Conservation (phyloP, 148 eudicot species). For the Diospyros lotus region DNA sequence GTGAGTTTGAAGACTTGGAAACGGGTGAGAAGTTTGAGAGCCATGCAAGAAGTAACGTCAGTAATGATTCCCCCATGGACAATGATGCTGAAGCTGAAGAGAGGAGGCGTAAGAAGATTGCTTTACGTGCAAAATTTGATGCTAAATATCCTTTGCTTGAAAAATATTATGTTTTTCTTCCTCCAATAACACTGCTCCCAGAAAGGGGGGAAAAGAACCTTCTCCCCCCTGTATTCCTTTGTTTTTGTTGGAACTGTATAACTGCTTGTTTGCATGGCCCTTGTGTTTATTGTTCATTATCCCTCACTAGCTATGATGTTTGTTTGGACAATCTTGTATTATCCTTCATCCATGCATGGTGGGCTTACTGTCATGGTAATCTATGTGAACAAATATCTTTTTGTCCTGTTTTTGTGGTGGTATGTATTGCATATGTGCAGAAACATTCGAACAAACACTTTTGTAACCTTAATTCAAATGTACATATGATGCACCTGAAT, state of each 20-base stretch:
- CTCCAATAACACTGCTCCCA: no score
- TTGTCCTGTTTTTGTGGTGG: not conserved
- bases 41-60: constrained; percentile 17
- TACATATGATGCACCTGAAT: constrained; percentile 55
- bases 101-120: constrained; percentile 77
- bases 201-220: no score
- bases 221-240: no score
- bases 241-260: no score
- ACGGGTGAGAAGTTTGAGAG: constrained; percentile 53
- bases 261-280: no score
- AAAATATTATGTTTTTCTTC: not conserved
- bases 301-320: not conserved
- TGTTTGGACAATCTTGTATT: constrained; percentile 8
- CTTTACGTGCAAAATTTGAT: constrained; percentile 90
- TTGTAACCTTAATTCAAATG: constrained; percentile 52
- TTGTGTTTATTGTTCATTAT: no score
- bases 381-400: not conserved
- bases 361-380: not conserved
- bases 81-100: constrained; percentile 36
- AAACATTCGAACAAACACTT: not conserved
- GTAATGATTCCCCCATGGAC: constrained; percentile 22
- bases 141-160: constrained; percentile 72
- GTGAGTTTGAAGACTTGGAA: constrained; percentile 94
- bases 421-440: not conserved
- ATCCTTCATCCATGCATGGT: constrained; percentile 7